Evolutionary conservation across 2,329 filamentous ascomycete species (phyloP).

Genomic region (Tolypocladium pustulatum): DNA sequence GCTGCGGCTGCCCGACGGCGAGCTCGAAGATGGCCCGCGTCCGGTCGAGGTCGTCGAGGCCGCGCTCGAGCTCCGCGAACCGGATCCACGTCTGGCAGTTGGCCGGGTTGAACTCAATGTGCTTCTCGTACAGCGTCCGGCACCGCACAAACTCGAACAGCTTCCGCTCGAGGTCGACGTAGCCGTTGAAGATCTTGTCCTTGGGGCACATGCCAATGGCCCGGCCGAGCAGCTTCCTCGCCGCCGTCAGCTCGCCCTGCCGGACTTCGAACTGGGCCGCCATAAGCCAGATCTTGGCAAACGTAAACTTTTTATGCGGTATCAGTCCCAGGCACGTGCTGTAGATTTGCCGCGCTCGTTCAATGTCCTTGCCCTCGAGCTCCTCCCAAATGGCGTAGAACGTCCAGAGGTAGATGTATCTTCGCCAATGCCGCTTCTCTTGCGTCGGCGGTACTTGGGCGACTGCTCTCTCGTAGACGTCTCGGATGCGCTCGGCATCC

Average conservation of each 20-base stretch:
- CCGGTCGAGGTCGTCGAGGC: slow-evolving; percentile 80
- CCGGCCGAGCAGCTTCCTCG: slow-evolving; percentile 80
- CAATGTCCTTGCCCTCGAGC: slow-evolving; percentile 66
- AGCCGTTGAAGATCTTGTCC: slow-evolving; percentile 87
- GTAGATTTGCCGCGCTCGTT: slow-evolving; percentile 82
- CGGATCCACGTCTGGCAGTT: slow-evolving; percentile 95
- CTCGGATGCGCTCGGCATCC: slow-evolving; percentile 72
- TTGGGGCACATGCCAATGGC: slow-evolving; percentile 94
- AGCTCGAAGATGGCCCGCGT: slow-evolving; percentile 87
- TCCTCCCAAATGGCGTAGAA: slow-evolving; percentile 97
- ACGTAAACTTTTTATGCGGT: slow-evolving; percentile 94
- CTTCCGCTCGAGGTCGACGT: slow-evolving; percentile 85
- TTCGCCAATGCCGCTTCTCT: slow-evolving; percentile 93
- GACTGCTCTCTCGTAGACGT: slow-evolving; percentile 92
- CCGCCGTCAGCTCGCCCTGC: slow-evolving; percentile 67
- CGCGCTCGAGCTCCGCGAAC: slow-evolving; percentile 87
- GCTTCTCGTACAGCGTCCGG: slow-evolving; percentile 85
- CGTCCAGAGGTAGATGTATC: slow-evolving; percentile 96
- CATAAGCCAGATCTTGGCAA: slow-evolving; percentile 91
- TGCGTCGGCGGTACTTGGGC: slow-evolving; percentile 90
- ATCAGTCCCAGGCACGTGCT: slow-evolving; percentile 77
- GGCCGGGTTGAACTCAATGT: slow-evolving; percentile 80
- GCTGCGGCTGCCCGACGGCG: slow-evolving; percentile 66
- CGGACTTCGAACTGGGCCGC: slow-evolving; percentile 91
- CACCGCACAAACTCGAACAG: slow-evolving; percentile 91